These are phyloP conservation scores for Eutrema yunnanense DNA, from an alignment of 345 rosid species.

Conservation along the genomic window DNA sequence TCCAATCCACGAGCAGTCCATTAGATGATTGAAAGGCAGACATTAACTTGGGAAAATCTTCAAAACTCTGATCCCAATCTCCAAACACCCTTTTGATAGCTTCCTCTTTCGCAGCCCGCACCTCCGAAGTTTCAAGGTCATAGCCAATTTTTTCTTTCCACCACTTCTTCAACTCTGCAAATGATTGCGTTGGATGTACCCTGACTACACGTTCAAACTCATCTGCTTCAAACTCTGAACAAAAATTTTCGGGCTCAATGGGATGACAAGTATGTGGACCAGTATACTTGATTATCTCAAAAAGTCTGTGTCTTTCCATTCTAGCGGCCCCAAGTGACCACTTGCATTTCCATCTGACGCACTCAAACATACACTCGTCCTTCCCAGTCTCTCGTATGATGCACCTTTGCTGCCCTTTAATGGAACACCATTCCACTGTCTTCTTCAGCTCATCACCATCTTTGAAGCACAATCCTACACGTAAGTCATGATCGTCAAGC, in stretches of 20 bases:
- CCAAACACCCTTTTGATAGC: background rate
- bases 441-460: slow-evolving; percentile 7
- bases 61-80: slow-evolving; percentile 7
- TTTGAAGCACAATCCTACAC: background rate
- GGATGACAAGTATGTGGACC: background rate
- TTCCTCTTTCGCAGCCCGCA: background rate
- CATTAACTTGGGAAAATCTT: slow-evolving; percentile 11
- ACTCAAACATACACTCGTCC: background rate
- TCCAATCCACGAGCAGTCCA: background rate
- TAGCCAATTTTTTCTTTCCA: background rate
- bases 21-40: background rate
- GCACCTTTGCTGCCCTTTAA: background rate
- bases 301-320: slow-evolving; percentile 2
- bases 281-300: background rate
- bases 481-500: background rate
- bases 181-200: background rate
- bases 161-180: background rate
- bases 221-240: background rate
- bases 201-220: slow-evolving; percentile 7
- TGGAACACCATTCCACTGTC: slow-evolving; percentile 5
- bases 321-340: background rate
- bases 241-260: background rate
- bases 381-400: background rate
- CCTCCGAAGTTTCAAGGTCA: background rate
- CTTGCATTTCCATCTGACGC: slow-evolving; percentile 16